Percentiles rank a stretch among this genome's conserved stretches.
Conservation (phyloP, 768 basidiomycete genomes). For the Hygrophoropsis aurantiaca region DNA sequence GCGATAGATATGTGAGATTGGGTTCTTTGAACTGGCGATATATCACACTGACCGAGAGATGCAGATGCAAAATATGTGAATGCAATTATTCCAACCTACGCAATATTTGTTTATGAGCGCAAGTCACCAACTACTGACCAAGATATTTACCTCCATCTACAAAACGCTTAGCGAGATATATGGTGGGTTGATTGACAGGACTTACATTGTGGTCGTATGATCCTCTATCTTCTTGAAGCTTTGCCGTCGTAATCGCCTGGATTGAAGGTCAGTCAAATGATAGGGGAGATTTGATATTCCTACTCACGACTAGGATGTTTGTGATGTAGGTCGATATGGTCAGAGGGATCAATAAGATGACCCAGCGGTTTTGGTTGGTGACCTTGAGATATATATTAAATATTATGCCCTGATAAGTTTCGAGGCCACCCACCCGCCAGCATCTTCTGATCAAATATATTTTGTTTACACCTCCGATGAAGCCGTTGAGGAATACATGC, state of each 20-base stretch:
- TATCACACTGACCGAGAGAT: constrained; percentile 33
- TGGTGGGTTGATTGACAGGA: no score
- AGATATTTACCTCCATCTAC: no score
- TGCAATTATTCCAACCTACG: constrained; percentile 32
- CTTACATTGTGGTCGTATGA: no score
- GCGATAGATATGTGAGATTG: neutral
- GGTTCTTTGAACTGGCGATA: neutral
- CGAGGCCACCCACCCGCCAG: constrained; percentile 42
- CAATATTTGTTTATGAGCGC: no score
- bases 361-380: constrained; percentile 37
- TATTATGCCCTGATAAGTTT: neutral
- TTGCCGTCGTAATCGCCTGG: neutral
- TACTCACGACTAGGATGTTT: constrained; percentile 38
- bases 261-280: neutral
- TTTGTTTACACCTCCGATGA: constrained; percentile 47
- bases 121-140: no score
- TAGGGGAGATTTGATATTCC: neutral
- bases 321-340: constrained; percentile 35
- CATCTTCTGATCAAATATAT: constrained; percentile 49
- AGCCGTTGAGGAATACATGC: constrained; percentile 50
- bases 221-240: neutral
- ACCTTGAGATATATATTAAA: constrained; percentile 29
- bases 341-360: constrained; percentile 34
- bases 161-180: no score
- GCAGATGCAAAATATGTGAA: constrained; percentile 49